These are phyloP conservation scores for Penicillium malachiteum DNA, from an alignment of 495 filamentous ascomycete genomes.

Conservation along the genomic window DNA sequence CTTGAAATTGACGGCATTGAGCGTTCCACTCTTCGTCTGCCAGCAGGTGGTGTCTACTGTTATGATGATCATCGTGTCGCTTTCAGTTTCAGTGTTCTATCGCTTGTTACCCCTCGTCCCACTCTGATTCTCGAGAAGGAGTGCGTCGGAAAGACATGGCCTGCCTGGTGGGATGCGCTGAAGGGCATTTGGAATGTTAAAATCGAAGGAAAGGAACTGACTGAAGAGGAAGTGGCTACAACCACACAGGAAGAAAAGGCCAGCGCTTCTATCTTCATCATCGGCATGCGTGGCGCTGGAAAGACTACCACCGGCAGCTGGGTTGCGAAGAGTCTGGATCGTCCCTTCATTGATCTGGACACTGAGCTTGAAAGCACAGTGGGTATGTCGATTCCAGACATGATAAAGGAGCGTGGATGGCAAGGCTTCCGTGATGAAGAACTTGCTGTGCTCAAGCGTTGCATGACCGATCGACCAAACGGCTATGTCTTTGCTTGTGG, in stretches of 20 bases:
- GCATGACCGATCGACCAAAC: slow-evolving; percentile 69
- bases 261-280: slow-evolving; percentile 76
- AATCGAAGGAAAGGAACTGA: slow-evolving; percentile 69
- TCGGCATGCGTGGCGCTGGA: slow-evolving; percentile 96
- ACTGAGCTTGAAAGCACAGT: slow-evolving; percentile 72
- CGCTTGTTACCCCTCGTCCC: slow-evolving; percentile 68
- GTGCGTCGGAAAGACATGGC: slow-evolving; percentile 99
- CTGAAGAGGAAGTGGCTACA: slow-evolving; percentile 34
- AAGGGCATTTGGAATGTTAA: slow-evolving; percentile 70
- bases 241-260: slow-evolving; percentile 33
- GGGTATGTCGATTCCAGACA: slow-evolving; percentile 76
- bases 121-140: slow-evolving; percentile 83
- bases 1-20: slow-evolving; percentile 79
- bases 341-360: slow-evolving; percentile 85
- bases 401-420: slow-evolving; percentile 81
- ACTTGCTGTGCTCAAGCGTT: slow-evolving; percentile 66
- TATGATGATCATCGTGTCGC: slow-evolving; percentile 98
- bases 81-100: slow-evolving; percentile 96
- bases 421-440: slow-evolving; percentile 84
- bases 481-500: slow-evolving; percentile 90
- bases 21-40: slow-evolving; percentile 56
- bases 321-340: slow-evolving; percentile 70
- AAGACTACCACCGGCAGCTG: slow-evolving; percentile 92
- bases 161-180: slow-evolving; percentile 95
- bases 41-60: slow-evolving; percentile 74